These are phyloP conservation scores for Hymenoscyphus occultus DNA, from an alignment of 2,329 filamentous ascomycete genomes.

Conservation along the genomic window DNA sequence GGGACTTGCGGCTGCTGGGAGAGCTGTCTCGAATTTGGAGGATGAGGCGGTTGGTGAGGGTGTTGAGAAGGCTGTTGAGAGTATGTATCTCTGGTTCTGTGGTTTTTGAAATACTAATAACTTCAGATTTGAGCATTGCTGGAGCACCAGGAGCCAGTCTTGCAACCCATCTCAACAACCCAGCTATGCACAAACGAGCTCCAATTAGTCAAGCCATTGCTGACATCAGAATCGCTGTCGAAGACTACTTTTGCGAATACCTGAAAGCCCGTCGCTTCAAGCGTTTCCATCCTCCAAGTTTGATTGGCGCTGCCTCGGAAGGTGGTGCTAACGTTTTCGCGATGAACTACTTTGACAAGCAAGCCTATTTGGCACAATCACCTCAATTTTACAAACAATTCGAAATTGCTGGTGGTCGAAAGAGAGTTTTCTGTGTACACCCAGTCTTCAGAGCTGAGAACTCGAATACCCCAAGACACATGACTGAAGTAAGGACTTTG, in stretches of 20 bases:
- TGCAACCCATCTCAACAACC: slow-evolving; percentile 71
- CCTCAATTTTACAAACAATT: slow-evolving; percentile 88
- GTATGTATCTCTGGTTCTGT: slow-evolving; percentile 21
- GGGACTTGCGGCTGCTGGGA: slow-evolving; percentile 54
- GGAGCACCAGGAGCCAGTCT: slow-evolving; percentile 62
- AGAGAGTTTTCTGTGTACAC: slow-evolving; percentile 75
- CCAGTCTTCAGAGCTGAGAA: slow-evolving; percentile 86
- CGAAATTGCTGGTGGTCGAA: slow-evolving; percentile 74
- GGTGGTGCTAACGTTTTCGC: slow-evolving; percentile 90
- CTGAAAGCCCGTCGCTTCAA: slow-evolving; percentile 72
- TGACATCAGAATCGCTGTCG: slow-evolving; percentile 43
- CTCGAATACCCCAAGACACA: slow-evolving; percentile 77
- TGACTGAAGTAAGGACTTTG: slow-evolving; percentile 61
- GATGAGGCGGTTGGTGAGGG: slow-evolving; percentile 52
- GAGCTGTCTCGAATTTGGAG: slow-evolving; percentile 55
- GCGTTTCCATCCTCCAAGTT: slow-evolving; percentile 83
- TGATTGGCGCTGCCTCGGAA: slow-evolving; percentile 88
- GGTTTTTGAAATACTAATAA: slow-evolving; percentile 10
- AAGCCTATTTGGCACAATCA: slow-evolving; percentile 75
- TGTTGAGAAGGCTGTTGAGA: slow-evolving; percentile 44
- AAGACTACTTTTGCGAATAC: slow-evolving; percentile 71
- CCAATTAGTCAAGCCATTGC: slow-evolving; percentile 86
- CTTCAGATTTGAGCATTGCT: slow-evolving; percentile 38
- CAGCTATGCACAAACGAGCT: slow-evolving; percentile 86
- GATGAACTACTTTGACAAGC: slow-evolving; percentile 82